Base-by-base conservation (phyloP, 257 asterid genomes). In the Leptodermis oblonga region DNA sequence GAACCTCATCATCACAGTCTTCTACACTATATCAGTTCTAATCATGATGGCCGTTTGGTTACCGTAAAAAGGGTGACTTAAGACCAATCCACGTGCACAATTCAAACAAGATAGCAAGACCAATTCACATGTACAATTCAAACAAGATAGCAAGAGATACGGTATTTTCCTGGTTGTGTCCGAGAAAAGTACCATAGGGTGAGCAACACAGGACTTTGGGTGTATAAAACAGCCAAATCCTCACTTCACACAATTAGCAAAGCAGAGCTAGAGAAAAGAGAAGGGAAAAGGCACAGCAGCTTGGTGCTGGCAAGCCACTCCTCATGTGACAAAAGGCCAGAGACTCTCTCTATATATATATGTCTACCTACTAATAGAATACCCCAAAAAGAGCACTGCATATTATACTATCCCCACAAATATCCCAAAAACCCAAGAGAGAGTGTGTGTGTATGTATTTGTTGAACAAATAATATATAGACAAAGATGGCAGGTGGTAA, bases 401-500 rank as follows among this genome's bases (percentile, higher is more conserved):
- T 28, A 58, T 58, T 58, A 31, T 58, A 52, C 59, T 30, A 52
- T 56, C 17, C 49, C 10, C 7, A 43, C 11, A 43, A 43, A 43
- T 25, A 55, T 10, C 62, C 62, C 37, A 56, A 14, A 28, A n/a
- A n/a, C n/a, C n/a, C n/a, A n/a, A n/a, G n/a, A n/a, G n/a, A n/a
- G n/a, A n/a, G n/a, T n/a, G n/a, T n/a, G n/a, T n/a, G n/a, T n/a
- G n/a, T n/a, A 52, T 52, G 23, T 13, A 15, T 30, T 56, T 56
- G 37, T 56, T 23, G 37, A 26, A 22, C 15, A 22, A 22, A 54
- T 54, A 54, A 54, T 54, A 54, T 11, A 54, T 31, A 37, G 23
- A n/a, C 23, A 70, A 62, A 70, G 37, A 84, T 84, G 82, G 89
- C 78, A 31, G 85, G 76, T 0, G 83, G 84, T 17, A 76, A 68